A percentile compares a stretch with the other conserved stretches of the same genome.
These are phyloP conservation scores for Elongisporangium senticosum DNA, from an alignment of 352 stramenopile species.

Conservation along the genomic window DNA sequence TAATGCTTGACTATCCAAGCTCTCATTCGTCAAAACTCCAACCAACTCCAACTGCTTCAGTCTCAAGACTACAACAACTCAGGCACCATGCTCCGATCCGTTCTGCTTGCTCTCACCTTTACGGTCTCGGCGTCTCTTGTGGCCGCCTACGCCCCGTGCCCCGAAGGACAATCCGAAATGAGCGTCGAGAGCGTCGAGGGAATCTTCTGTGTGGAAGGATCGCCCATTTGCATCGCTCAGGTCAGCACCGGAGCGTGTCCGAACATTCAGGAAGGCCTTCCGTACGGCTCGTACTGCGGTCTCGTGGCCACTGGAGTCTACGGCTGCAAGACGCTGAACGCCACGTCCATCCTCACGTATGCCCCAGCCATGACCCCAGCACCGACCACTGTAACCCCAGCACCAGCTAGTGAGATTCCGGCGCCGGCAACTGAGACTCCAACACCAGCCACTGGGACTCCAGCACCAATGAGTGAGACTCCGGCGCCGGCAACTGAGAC, in stretches of 20 bases:
- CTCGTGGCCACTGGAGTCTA: constrained; percentile 26
- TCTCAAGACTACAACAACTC: no score
- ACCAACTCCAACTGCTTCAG: no score
- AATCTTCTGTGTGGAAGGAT: constrained; percentile 22
- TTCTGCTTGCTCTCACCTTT: no score
- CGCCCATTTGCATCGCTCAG: constrained; percentile 18
- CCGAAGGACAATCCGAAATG: constrained; percentile 17
- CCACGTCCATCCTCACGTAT: background rate
- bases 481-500: no score
- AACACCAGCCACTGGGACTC: constrained; percentile 1
- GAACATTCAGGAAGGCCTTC: constrained; percentile 15
- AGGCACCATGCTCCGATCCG: background rate
- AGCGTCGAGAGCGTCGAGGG: constrained; percentile 25
- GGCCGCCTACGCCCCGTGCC: constrained; percentile 12
- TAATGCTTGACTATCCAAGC: background rate
- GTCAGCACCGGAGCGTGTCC: constrained; percentile 18
- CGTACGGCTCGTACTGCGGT: constrained; percentile 28
- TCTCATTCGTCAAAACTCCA: background rate
- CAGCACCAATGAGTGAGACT: no score
- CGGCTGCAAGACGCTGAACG: constrained; percentile 20
- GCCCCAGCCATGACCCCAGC: constrained; percentile 2
- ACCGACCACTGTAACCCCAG: background rate
- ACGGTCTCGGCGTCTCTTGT: background rate
- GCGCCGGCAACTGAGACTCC: no score
- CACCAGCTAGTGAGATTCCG: no score